Conservation (phyloP, 108 stramenopile species). For the Cyclotella baltica region DNA sequence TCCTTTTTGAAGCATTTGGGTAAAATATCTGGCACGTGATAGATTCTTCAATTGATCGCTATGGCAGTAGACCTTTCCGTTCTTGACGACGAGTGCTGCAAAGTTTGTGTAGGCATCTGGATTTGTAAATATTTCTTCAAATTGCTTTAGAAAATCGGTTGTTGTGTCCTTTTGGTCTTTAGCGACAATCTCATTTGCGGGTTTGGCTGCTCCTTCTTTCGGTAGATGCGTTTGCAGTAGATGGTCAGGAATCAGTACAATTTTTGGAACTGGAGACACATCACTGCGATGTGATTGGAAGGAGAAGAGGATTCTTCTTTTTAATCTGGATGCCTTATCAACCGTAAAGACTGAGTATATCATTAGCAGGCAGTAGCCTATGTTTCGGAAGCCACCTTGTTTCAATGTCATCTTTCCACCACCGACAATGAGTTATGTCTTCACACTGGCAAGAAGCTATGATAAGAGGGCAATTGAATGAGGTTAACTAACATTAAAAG, state of each 20-base stretch:
- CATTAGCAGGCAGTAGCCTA: constrained; percentile 7
- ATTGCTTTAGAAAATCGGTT: constrained; percentile 15
- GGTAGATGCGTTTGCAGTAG: background rate
- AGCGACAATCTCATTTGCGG: background rate
- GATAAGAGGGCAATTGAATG: no score
- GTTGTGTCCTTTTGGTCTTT: background rate
- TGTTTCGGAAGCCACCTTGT: constrained; percentile 8
- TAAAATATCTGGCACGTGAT: constrained; percentile 44
- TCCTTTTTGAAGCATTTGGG: constrained; percentile 44
- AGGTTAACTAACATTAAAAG: no score
- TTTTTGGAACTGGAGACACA: background rate
- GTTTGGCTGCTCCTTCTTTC: background rate
- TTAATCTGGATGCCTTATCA: background rate
- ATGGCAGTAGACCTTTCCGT: constrained; percentile 46
- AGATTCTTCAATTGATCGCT: constrained; percentile 32
- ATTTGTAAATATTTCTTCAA: constrained; percentile 25
- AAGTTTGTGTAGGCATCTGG: constrained; percentile 8
- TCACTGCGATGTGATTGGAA: background rate
- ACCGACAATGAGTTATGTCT: no score
- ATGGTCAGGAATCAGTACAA: background rate
- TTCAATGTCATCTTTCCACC: constrained; percentile 9
- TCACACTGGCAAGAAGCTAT: no score
- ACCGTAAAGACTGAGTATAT: background rate
- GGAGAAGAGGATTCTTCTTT: background rate
- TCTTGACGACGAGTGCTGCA: constrained; percentile 38